Evolutionary conservation across 495 filamentous ascomycete species (phyloP).

Genomic region (Clavariopsis aquatica): DNA sequence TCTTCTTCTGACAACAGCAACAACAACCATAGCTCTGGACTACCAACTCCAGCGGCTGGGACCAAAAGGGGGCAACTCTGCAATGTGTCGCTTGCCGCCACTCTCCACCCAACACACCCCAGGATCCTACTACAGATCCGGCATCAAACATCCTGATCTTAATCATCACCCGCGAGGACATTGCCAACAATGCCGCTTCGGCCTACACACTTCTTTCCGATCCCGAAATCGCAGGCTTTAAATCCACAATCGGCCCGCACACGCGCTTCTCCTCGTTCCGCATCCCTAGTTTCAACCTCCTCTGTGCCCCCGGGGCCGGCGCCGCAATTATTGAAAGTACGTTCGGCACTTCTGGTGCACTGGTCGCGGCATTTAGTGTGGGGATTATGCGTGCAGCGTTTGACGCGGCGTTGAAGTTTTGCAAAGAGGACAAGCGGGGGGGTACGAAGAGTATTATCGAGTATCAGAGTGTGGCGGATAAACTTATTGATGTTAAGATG

Average conservation of each 20-base stretch:
- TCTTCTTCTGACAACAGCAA: not conserved
- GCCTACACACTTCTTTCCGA: conserved; percentile 51
- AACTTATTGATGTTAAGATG: conserved; percentile 57
- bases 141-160: conserved; percentile 51
- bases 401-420: conserved; percentile 54
- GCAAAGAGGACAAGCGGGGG: conserved; percentile 47
- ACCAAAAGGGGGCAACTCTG: conserved; percentile 54
- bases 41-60: conserved; percentile 58
- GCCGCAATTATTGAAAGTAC: conserved; percentile 43
- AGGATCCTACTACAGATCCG: conserved; percentile 40
- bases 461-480: conserved; percentile 54
- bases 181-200: conserved; percentile 46
- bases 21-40: conserved; percentile 50
- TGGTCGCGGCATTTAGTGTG: conserved; percentile 57
- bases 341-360: conserved; percentile 51
- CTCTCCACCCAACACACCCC: not conserved
- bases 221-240: conserved; percentile 49
- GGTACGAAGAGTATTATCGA: conserved; percentile 50
- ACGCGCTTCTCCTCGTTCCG: conserved; percentile 52
- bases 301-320: conserved; percentile 50
- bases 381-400: conserved; percentile 58
- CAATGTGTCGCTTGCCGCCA: conserved; percentile 57
- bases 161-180: conserved; percentile 50
- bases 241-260: conserved; percentile 51
- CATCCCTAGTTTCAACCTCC: conserved; percentile 51